phyloP scores from a whole-genome alignment of 2,329 filamentous ascomycete species.

The Calycina marina region DNA sequence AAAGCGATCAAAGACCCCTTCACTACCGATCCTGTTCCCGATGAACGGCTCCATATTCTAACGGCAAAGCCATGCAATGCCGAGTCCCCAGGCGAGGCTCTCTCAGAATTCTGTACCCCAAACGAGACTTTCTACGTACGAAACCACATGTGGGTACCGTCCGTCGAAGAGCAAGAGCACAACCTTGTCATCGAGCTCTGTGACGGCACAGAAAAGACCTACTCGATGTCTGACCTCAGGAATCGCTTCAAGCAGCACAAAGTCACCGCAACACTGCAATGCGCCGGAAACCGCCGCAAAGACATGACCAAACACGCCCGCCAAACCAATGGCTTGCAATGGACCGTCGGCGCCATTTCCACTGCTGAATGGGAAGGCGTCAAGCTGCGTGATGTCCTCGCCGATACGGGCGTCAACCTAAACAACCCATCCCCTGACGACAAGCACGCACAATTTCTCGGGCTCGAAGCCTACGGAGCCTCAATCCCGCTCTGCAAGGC shows the following conservation, averaged over 20 bases:
- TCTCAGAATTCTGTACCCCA: conserved; percentile 35
- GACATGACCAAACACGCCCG: conserved; percentile 35
- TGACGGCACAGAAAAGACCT: conserved; percentile 21
- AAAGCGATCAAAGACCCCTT: conserved; percentile 47
- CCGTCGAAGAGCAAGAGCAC: conserved; percentile 9
- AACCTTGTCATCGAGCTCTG: conserved; percentile 30
- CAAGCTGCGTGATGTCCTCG: conserved; percentile 29
- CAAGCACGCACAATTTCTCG: conserved; percentile 10
- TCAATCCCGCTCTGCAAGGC: conserved; percentile 32
- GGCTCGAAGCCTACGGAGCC: conserved; percentile 11
- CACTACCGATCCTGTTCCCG: conserved; percentile 35
- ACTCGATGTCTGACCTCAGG: conserved; percentile 31
- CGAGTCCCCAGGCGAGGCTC: conserved; percentile 36
- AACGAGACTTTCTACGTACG: conserved; percentile 36
- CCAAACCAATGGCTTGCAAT: conserved; percentile 32
- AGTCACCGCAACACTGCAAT: conserved; percentile 32
- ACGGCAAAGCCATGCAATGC: conserved; percentile 45
- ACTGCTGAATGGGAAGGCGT: conserved; percentile 37
- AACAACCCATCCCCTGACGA: conserved; percentile 6
- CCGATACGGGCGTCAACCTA: conserved; percentile 25
- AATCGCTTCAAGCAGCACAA: conserved; percentile 30
- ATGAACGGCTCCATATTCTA: conserved; percentile 34
- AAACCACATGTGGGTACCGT: conserved; percentile 37
- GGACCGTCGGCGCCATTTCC: conserved; percentile 29
- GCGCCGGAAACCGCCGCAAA: conserved; percentile 35